Conservation (phyloP, 176 grass and related monocot species). For the Triticum monococcum region DNA sequence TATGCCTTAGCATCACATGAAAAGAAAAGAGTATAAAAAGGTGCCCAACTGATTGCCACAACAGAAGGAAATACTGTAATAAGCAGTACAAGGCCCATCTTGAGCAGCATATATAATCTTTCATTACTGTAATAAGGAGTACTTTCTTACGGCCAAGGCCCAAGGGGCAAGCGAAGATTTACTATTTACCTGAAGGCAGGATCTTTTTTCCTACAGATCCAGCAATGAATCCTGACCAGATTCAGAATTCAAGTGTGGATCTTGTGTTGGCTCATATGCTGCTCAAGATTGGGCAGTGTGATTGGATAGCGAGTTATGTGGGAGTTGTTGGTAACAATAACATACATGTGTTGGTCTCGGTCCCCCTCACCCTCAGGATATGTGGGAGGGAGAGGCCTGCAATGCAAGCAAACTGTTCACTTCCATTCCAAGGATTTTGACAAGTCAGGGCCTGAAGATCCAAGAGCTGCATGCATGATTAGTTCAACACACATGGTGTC, state of each 20-base stretch:
- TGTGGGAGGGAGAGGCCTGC: slow-evolving; percentile 16
- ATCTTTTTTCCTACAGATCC: slow-evolving; percentile 22
- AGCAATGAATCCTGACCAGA: slow-evolving; percentile 46
- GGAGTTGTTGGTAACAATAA: slow-evolving; percentile 54
- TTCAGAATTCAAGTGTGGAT: slow-evolving; percentile 62
- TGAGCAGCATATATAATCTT: too few relatives aligned
- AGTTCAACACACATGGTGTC: slow-evolving; percentile 50
- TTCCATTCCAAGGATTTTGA: slow-evolving; percentile 44
- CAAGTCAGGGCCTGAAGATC: slow-evolving; percentile 42
- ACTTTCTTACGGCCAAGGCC: not conserved
- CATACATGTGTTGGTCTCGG: slow-evolving; percentile 37
- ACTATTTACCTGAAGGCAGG: not conserved
- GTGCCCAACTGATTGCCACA: not conserved
- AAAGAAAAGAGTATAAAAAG: not conserved
- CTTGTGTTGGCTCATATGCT: slow-evolving; percentile 45
- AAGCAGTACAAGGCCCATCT: not conserved
- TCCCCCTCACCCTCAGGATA: slow-evolving; percentile 32
- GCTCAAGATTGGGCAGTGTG: slow-evolving; percentile 51
- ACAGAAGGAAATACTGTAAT: not conserved
- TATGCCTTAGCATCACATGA: slow-evolving; percentile 22
- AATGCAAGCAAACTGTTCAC: slow-evolving; percentile 47
- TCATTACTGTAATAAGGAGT: not conserved
- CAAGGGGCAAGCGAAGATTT: not conserved
- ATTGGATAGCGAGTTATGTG: slow-evolving; percentile 53
- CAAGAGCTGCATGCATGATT: slow-evolving; percentile 55